Evolutionary conservation across 257 asterid genomes (phyloP).

Genomic region (Paulownia fortunei): DNA sequence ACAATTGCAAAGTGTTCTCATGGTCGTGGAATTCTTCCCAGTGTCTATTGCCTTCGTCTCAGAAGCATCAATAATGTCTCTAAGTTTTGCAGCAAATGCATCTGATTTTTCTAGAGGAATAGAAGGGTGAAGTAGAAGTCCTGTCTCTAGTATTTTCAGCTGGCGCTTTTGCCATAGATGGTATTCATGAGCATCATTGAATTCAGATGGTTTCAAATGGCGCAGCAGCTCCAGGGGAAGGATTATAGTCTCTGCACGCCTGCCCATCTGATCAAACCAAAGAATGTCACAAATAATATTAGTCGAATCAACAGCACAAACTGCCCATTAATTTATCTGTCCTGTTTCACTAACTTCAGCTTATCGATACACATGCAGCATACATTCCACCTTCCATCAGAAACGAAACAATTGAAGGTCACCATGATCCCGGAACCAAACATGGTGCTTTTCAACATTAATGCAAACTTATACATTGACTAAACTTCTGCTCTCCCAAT

Average conservation of each 20-base stretch:
- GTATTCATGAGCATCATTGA: constrained; percentile 62
- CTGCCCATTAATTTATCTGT: not conserved
- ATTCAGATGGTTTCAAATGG: constrained; percentile 75
- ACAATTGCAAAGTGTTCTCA: constrained; percentile 57
- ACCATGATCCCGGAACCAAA: no score
- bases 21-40: constrained; percentile 56
- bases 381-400: not conserved
- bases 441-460: no score
- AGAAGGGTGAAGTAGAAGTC: constrained; percentile 65
- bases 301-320: not conserved
- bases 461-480: no score
- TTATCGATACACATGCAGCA: not conserved
- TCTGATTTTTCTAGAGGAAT: constrained; percentile 61
- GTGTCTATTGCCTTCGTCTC: constrained; percentile 61
- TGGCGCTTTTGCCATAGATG: constrained; percentile 80
- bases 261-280: constrained; percentile 58
- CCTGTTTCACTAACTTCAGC: not conserved
- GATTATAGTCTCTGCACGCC: constrained; percentile 79
- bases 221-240: constrained; percentile 78
- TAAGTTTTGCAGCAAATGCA: constrained; percentile 40
- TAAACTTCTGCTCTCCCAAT: no score
- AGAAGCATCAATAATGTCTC: constrained; percentile 46
- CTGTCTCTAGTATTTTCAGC: constrained; percentile 63
- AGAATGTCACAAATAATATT: not conserved
- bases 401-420: no score